phyloP scores from a whole-genome alignment of 495 filamentous ascomycete genomes.

The Hyaloscypha bicolor region DNA sequence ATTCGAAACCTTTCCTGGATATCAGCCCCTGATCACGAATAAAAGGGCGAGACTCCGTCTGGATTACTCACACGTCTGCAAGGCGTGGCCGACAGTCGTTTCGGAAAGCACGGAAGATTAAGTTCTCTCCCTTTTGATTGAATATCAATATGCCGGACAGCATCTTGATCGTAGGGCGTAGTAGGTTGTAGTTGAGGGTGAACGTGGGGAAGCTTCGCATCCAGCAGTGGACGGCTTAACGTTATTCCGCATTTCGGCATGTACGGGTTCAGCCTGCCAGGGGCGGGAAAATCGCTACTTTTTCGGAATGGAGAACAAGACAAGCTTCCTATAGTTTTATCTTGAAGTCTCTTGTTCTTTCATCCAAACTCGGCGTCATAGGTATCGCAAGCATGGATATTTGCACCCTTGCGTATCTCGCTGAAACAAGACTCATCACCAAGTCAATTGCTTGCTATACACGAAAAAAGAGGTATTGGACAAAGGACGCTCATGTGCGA shows the following conservation, averaged over 20 bases:
- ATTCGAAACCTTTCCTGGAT: too few relatives aligned
- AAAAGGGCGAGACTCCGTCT: too few relatives aligned
- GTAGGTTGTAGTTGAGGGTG: not conserved
- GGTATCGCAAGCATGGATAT: too few relatives aligned
- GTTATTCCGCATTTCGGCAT: too few relatives aligned
- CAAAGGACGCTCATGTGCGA: constrained; percentile 25
- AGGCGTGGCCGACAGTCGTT: constrained; percentile 96
- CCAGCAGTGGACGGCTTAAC: too few relatives aligned
- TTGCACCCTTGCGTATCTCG: too few relatives aligned
- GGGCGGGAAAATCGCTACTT: too few relatives aligned
- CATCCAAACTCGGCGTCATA: not conserved
- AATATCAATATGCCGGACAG: constrained; percentile 96
- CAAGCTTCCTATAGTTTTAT: too few relatives aligned
- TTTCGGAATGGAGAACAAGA: too few relatives aligned
- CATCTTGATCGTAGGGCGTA: constrained; percentile 58
- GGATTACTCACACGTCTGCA: constrained; percentile 89
- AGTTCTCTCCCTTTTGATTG: constrained; percentile 99
- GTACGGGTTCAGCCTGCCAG: too few relatives aligned
- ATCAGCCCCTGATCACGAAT: too few relatives aligned
- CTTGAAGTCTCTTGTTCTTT: not conserved
- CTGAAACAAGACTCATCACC: not conserved
- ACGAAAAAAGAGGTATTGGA: constrained; percentile 30
- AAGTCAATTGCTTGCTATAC: constrained; percentile 33
- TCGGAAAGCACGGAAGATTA: constrained; percentile 98
- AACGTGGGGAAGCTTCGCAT: not conserved